Evolutionary conservation across 345 rosid genomes (phyloP), one percentile per base, ranked within the genome.

Genomic region (Corchorus capsularis): DNA sequence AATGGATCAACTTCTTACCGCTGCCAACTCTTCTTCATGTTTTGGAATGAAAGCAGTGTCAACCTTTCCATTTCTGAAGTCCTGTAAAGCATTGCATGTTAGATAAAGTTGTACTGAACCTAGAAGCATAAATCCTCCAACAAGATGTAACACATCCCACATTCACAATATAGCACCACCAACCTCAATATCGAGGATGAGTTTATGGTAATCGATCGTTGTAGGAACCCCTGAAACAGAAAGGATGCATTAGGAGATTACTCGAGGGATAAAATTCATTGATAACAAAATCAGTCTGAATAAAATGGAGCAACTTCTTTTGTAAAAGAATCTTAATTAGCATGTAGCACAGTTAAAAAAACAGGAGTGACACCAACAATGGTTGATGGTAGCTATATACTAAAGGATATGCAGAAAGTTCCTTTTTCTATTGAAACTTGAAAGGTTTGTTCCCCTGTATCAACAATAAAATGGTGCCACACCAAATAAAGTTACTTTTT

Each of bases 1-100:
- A 60, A 45, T 39, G 5, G 78, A 53, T 61, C 66, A 80, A 79
- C 75, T 76, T 66, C 82, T 82, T 83, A 96, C 99, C 83, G 83
- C 99, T 59, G 80, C 85, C 76, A 96, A 82, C 82, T 96, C 98
- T 53, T 93, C 85, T 82, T 96, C 98, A 65, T 96, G 99, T 85
- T 96, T 93, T 57, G 91, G 91, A 74, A 96, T 93, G 87, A 96
- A 96, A 63, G 99, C 94, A n/a, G 99, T 96, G 78, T 96, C 99
- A 76, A 96, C 99, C 65, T 92, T 96, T 78, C 99, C 97, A 65
- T 88, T 87, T 85, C 62, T 93, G 87, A 96, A 96, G 86, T 93
- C 99, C 99, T 96, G 86, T 72, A n/a, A 78, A 61, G 63, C 12
- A 66, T 39, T 71, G 62, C 5, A 68, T 35, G n/a, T 67, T 63